Evolutionary conservation across 768 basidiomycete genomes (phyloP).

Genomic region (Lactarius vividus): DNA sequence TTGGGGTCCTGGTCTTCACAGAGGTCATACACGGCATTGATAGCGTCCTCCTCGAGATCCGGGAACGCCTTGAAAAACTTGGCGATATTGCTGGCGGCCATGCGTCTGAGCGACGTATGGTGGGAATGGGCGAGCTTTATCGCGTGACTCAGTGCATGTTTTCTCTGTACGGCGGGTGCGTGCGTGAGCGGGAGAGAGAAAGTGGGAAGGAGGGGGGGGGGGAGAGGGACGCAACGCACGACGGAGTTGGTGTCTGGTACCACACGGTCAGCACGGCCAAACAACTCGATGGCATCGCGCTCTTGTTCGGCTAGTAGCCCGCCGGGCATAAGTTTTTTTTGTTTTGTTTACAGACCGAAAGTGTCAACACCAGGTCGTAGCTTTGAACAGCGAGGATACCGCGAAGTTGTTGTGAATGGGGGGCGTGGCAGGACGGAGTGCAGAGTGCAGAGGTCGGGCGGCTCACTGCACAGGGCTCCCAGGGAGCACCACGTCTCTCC

Average conservation of each 20-base stretch:
- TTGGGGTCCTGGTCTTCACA: constrained; percentile 64
- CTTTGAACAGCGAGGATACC: neutral
- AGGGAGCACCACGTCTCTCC: too few species aligned
- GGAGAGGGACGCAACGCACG: constrained; percentile 34
- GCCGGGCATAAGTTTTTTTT: neutral
- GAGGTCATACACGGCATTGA: constrained; percentile 75
- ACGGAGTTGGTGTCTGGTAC: constrained; percentile 39
- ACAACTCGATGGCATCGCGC: constrained; percentile 39
- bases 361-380: neutral
- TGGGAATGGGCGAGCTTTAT: constrained; percentile 53
- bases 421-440: neutral
- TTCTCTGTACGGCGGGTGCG: constrained; percentile 40
- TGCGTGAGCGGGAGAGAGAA: constrained; percentile 15
- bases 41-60: constrained; percentile 69
- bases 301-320: constrained; percentile 37
- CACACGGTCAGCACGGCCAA: constrained; percentile 45
- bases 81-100: constrained; percentile 57
- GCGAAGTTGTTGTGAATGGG: neutral
- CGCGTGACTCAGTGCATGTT: constrained; percentile 49
- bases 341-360: neutral
- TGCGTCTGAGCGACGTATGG: constrained; percentile 47
- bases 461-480: neutral
- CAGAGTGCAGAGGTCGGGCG: neutral
- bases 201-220: neutral
- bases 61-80: constrained; percentile 63